phyloP scores from a whole-genome alignment of 2,329 filamentous ascomycete genomes.

The Aschersonia sp. region DNA sequence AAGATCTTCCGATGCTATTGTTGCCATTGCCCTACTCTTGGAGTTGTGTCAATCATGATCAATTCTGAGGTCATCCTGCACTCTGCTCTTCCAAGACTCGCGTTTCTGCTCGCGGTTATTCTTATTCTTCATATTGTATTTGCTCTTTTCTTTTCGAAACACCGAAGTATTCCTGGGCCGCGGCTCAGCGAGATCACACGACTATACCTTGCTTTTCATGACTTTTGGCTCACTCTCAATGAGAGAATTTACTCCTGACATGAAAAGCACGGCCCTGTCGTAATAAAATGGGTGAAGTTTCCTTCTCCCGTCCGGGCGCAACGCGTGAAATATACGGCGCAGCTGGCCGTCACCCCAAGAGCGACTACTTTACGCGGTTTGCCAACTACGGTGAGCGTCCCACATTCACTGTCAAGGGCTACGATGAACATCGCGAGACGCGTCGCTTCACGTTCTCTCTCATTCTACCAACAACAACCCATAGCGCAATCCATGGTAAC shows the following conservation, averaged over 20 bases:
- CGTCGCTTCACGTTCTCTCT: conserved; percentile 3
- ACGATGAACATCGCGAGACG: conserved; percentile 3
- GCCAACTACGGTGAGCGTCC: conserved; percentile 2
- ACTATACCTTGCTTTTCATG: conserved; percentile 2
- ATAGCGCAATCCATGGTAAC: background rate
- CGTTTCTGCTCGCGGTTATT: background rate
- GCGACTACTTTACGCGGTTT: conserved; percentile 3
- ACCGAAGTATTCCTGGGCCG: conserved; percentile 1
- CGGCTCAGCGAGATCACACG: conserved; percentile 3
- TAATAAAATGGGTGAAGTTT: conserved; percentile 2
- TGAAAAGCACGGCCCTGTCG: conserved; percentile 2
- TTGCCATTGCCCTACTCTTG: no score
- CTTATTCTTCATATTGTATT: background rate
- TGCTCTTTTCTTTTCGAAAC: conserved; percentile 2
- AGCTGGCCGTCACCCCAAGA: conserved; percentile 3
- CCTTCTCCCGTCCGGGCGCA: conserved; percentile 1
- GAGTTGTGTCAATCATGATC: no score
- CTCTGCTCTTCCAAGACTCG: no score
- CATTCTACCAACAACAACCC: conserved; percentile 1
- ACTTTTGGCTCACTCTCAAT: conserved; percentile 1
- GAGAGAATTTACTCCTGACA: conserved; percentile 3
- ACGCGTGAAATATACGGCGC: conserved; percentile 3
- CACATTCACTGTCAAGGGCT: conserved; percentile 1
- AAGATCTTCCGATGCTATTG: no score
- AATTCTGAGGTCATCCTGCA: no score